Percentiles rank a stretch among this genome's conserved stretches.
These are phyloP conservation scores for Simmondsia chinensis DNA, from an alignment of 148 eudicot species.

Conservation along the genomic window DNA sequence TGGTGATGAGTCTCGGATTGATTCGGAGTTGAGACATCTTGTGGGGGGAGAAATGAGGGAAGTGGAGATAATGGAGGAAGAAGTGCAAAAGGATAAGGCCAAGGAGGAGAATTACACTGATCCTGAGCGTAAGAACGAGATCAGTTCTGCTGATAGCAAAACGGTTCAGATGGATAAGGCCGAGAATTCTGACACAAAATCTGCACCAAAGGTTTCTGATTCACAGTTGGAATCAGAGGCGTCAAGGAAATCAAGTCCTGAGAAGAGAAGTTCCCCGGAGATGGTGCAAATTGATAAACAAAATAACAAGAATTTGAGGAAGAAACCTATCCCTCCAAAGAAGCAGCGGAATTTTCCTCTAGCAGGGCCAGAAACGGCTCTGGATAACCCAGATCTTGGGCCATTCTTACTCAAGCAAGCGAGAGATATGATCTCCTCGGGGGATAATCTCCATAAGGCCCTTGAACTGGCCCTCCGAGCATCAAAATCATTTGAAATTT, in stretches of 20 bases:
- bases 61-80: conserved; percentile 85
- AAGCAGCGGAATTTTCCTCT: conserved; percentile 30
- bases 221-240: conserved; percentile 34
- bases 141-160: conserved; percentile 15
- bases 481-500: conserved; percentile 77
- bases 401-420: conserved; percentile 98
- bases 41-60: conserved; percentile 96
- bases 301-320: conserved; percentile 31
- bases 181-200: conserved; percentile 19
- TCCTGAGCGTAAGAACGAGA: conserved; percentile 35
- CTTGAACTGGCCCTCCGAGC: conserved; percentile 79
- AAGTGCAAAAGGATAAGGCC: conserved; percentile 38
- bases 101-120: conserved; percentile 29
- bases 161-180: conserved; percentile 20
- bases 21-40: conserved; percentile 87
- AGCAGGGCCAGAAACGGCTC: conserved; percentile 33
- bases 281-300: conserved; percentile 20
- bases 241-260: conserved; percentile 27
- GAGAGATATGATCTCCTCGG: conserved; percentile 75
- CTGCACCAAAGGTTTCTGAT: conserved; percentile 29
- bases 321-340: conserved; percentile 30
- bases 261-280: conserved; percentile 28
- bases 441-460: conserved; percentile 81
- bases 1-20: conserved; percentile 89
- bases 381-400: conserved; percentile 86